phyloP scores from a whole-genome alignment of 1,284 basidiomycete genomes.

The Cryptococcus maquisensis region DNA sequence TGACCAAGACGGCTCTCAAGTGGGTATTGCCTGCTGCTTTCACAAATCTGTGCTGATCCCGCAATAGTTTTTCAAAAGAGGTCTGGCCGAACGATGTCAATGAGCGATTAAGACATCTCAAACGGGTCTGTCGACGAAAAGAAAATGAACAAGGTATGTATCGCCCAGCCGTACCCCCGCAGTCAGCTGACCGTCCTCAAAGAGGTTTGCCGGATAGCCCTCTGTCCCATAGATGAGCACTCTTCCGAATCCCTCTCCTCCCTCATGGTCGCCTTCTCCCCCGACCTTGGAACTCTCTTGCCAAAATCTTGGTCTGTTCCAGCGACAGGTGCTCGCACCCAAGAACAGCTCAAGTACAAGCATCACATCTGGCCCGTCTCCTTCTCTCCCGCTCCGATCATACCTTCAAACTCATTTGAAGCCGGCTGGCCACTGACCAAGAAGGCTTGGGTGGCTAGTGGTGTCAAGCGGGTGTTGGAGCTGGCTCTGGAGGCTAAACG shows the following conservation, averaged over 20 bases:
- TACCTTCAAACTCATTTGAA: conserved; percentile 52
- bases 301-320: conserved; percentile 67
- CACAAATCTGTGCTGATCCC: background rate
- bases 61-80: conserved; percentile 27
- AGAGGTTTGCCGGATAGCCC: conserved; percentile 22
- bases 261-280: conserved; percentile 43
- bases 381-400: conserved; percentile 65
- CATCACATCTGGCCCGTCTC: conserved; percentile 74
- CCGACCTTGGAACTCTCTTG: conserved; percentile 49
- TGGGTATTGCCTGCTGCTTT: conserved; percentile 45
- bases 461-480: conserved; percentile 56
- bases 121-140: conserved; percentile 61
- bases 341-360: conserved; percentile 63
- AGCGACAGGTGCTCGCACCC: conserved; percentile 64
- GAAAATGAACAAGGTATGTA: conserved; percentile 14
- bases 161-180: background rate
- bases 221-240: conserved; percentile 31
- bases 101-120: conserved; percentile 65
- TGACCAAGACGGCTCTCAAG: conserved; percentile 64
- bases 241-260: conserved; percentile 19
- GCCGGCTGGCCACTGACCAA: conserved; percentile 61
- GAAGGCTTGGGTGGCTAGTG: conserved; percentile 67
- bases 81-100: conserved; percentile 53
- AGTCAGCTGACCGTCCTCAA: background rate
- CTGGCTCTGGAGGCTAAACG: conserved; percentile 54